phyloP scores from a whole-genome alignment of 2,329 filamentous ascomycete species.

The Rutstroemia sp. region DNA sequence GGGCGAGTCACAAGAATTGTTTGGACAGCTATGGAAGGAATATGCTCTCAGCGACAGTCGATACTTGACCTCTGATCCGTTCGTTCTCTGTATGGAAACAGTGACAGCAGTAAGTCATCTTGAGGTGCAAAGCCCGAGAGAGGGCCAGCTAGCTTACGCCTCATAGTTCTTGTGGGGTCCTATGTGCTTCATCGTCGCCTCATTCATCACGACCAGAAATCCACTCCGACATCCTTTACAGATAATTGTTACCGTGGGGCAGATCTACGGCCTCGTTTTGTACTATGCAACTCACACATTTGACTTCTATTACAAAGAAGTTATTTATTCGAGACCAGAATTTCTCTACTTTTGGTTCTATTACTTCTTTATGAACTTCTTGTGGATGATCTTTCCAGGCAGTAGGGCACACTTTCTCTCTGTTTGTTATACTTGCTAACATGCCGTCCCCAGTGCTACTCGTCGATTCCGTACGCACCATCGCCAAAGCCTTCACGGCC shows the following conservation, averaged over 20 bases:
- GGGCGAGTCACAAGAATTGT: conserved; percentile 34
- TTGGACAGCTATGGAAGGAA: conserved; percentile 51
- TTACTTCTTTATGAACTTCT: conserved; percentile 53
- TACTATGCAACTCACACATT: conserved; percentile 54
- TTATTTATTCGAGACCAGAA: conserved; percentile 51
- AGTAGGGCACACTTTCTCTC: conserved; percentile 34
- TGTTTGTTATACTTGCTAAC: neutral
- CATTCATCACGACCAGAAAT: conserved; percentile 37
- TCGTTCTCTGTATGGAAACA: conserved; percentile 49
- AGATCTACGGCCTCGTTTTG: conserved; percentile 47
- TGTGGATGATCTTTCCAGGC: conserved; percentile 51
- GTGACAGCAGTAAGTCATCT: conserved; percentile 36
- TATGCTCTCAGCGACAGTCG: conserved; percentile 50
- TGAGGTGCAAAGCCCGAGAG: neutral
- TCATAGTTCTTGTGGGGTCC: conserved; percentile 49
- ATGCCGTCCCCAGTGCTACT: conserved; percentile 24
- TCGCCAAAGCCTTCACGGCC: conserved; percentile 31
- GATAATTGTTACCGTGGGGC: conserved; percentile 30
- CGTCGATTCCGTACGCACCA: conserved; percentile 31
- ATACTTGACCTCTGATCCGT: conserved; percentile 45
- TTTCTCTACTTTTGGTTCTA: conserved; percentile 56
- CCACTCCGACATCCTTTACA: conserved; percentile 45
- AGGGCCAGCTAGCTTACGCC: neutral
- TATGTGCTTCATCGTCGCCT: conserved; percentile 43
- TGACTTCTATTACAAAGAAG: conserved; percentile 39